Base-by-base conservation (phyloP, 2,329 filamentous ascomycete species). In the Aschersonia sp. region DNA sequence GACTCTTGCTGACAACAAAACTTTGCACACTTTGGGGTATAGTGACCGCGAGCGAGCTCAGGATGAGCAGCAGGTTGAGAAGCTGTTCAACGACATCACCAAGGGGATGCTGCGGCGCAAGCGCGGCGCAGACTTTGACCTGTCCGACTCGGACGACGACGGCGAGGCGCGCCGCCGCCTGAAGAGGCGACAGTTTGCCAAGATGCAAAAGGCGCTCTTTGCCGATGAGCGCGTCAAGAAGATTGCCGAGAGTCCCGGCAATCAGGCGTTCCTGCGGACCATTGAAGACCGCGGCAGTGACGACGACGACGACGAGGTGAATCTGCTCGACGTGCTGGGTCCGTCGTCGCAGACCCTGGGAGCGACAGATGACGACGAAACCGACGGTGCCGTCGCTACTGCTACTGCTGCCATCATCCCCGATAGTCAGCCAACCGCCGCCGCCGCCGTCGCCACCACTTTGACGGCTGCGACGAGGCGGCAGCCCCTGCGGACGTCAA, bases 101-200 rank as follows among this genome's bases (percentile, higher is more conserved):
- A 94, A 84, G 10, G 92, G 92, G 46, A 83, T 81, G 63, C 75
- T 98, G 45, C 83, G 89, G 9, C 83, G 87, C 52, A 90, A 94
- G 61, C 81, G 85, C 59, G 85, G 83, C 52, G 75, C 85, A 60
- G 85, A 89, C 56, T 82, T 89, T 52, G 85, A 90, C 56, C 76
- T 94, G 29, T 89, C 87, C 5, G 92, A 97, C 61, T 90, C 87
- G 2, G 90, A 96, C 54, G 90, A 96, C 55, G 87, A 85, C 53
- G 79, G 83, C 14, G 85, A 90, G 57, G 78, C 83, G 32, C 78
- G 80, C 43, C 79, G 85, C 43, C 80, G 87, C 46, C 80, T 84
- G 70, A 95, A 94, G 70, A 83, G 87, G 46, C 76, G 82, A 40
- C 87, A 96, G 58, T 94, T 94, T 63, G 85, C 85, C 37, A 86